Evolutionary conservation across 1,284 basidiomycete genomes (phyloP).

Genomic region (Caloboletus firmus): DNA sequence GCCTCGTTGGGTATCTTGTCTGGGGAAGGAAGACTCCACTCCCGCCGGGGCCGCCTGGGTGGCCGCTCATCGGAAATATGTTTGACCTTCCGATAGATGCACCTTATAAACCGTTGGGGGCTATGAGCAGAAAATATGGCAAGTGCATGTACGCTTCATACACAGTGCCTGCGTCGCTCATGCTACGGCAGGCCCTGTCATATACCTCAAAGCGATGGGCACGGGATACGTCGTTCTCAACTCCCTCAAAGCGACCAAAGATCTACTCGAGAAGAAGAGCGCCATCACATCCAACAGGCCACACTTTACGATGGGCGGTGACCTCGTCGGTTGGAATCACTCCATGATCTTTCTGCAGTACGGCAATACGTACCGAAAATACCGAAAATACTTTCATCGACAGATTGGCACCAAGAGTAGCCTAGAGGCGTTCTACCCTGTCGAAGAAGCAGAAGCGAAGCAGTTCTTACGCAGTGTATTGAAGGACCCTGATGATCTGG

Average conservation of each 20-base stretch:
- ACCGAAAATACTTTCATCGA: background rate
- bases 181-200: conserved; percentile 28
- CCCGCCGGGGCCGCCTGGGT: conserved; percentile 31
- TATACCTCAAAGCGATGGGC: background rate
- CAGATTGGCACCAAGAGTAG: conserved; percentile 6
- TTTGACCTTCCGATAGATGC: conserved; percentile 40
- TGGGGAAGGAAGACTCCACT: conserved; percentile 4
- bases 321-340: conserved; percentile 34
- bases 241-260: conserved; percentile 9
- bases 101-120: conserved; percentile 43
- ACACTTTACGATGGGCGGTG: conserved; percentile 18
- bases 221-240: conserved; percentile 19
- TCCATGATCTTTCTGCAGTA: conserved; percentile 23
- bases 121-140: conserved; percentile 47
- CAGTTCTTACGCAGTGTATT: conserved; percentile 22
- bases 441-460: conserved; percentile 17
- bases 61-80: conserved; percentile 39
- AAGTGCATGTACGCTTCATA: conserved; percentile 35
- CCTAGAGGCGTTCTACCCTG: conserved; percentile 7
- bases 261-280: conserved; percentile 27
- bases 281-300: conserved; percentile 21
- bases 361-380: conserved; percentile 18
- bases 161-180: conserved; percentile 28
- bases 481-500: conserved; percentile 3
- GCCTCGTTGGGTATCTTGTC: background rate